Evolutionary conservation across 495 filamentous ascomycete species (phyloP).

Genomic region (Penicillium herquei): DNA sequence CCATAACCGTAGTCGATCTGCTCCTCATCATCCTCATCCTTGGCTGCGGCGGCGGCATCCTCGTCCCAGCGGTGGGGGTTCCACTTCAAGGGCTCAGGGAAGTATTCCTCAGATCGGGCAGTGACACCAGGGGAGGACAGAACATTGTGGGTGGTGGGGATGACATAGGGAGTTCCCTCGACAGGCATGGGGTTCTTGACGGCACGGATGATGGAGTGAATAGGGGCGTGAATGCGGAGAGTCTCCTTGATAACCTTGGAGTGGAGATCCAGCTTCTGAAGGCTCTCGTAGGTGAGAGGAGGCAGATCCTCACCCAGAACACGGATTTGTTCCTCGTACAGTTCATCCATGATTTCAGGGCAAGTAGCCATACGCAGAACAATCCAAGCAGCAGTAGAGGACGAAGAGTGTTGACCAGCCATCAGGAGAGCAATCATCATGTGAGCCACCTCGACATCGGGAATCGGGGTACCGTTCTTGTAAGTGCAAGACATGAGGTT

Average conservation of each 20-base stretch:
- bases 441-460: conserved; percentile 60
- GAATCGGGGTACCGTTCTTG: conserved; percentile 60
- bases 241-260: conserved; percentile 60
- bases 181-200: conserved; percentile 59
- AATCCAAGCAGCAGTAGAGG: conserved; percentile 61
- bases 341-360: conserved; percentile 57
- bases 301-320: conserved; percentile 53
- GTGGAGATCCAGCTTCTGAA: conserved; percentile 55
- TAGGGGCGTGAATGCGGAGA: conserved; percentile 61
- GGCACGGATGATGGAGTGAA: conserved; percentile 61
- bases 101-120: conserved; percentile 42
- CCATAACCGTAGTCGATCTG: conserved; percentile 50
- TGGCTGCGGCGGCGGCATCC: conserved; percentile 11
- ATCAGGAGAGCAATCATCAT: conserved; percentile 70
- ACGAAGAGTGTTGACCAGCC: conserved; percentile 65
- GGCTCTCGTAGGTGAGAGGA: conserved; percentile 52
- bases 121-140: conserved; percentile 51
- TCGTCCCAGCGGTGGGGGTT: conserved; percentile 55
- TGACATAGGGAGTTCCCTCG: conserved; percentile 44
- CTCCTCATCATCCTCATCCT: conserved; percentile 39
- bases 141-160: conserved; percentile 48
- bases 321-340: conserved; percentile 53
- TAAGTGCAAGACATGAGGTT: conserved; percentile 63
- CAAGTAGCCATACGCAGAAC: conserved; percentile 54
- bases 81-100: conserved; percentile 47